Evolutionary conservation across 2,329 filamentous ascomycete species (phyloP).

Genomic region (Trichophyton mentagrophytes): DNA sequence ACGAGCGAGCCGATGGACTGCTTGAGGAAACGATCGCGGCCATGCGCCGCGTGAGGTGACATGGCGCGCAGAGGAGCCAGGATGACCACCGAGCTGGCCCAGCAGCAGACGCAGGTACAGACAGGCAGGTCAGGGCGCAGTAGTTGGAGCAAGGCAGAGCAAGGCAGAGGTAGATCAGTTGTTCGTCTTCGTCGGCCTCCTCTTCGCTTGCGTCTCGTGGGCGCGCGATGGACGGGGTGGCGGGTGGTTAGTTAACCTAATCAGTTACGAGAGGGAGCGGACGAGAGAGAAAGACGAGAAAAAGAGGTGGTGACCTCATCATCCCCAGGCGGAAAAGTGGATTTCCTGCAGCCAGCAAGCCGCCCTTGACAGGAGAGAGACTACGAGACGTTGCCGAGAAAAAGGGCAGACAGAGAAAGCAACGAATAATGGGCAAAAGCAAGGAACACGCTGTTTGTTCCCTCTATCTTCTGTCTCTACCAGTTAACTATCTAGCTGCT

Average conservation of each 20-base stretch:
- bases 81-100: neutral
- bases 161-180: neutral
- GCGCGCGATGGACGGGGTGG: neutral
- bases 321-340: neutral
- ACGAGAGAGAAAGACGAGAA: neutral
- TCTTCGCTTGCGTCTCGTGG: neutral
- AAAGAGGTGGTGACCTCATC: neutral
- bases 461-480: no score
- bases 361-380: neutral
- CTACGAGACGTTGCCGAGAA: neutral
- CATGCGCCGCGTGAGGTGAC: neutral
- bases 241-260: neutral
- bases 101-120: neutral
- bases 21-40: conserved; percentile 30
- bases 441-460: no score
- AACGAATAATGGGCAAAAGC: no score
- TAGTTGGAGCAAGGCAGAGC: neutral
- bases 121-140: neutral
- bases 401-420: no score
- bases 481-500: no score
- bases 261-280: neutral
- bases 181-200: neutral
- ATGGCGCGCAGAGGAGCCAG: neutral
- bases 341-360: neutral
- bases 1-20: conserved; percentile 33